A percentile compares a stretch with the other conserved stretches of the same genome.
Conservation (phyloP, 768 basidiomycete species). For the Dentipellis fragilis region DNA sequence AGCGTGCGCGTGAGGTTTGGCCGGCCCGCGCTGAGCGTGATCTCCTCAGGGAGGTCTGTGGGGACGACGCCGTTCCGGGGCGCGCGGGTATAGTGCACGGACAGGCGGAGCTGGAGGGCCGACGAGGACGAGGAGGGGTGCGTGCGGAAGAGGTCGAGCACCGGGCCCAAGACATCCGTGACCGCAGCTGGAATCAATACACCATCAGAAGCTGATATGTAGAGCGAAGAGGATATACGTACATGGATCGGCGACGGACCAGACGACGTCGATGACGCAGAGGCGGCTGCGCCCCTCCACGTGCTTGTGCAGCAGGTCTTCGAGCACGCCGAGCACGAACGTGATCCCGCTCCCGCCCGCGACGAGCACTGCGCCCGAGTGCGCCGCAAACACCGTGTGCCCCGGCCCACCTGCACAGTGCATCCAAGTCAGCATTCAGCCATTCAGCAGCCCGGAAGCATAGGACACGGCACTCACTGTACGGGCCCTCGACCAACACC, state of each 20-base stretch:
- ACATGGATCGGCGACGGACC: slow-evolving; percentile 39
- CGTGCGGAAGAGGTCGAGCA: neutral
- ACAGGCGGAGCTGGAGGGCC: neutral
- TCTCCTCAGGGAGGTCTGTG: slow-evolving; percentile 15
- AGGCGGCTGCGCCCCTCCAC: slow-evolving; percentile 25
- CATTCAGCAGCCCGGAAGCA: neutral
- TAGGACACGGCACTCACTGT: slow-evolving; percentile 22
- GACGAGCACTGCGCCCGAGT: slow-evolving; percentile 43
- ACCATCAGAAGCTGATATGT: neutral
- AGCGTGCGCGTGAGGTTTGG: slow-evolving; percentile 17
- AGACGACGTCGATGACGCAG: slow-evolving; percentile 42
- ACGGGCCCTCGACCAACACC: slow-evolving; percentile 46
- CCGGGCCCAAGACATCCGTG: neutral
- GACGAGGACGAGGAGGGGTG: neutral
- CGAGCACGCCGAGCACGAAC: slow-evolving; percentile 39
- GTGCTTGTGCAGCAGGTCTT: slow-evolving; percentile 37
- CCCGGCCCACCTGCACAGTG: slow-evolving; percentile 28
- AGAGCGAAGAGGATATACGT: slow-evolving; percentile 9
- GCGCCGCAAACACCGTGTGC: slow-evolving; percentile 36
- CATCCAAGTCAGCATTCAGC: slow-evolving; percentile 1
- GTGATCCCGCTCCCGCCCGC: slow-evolving; percentile 58
- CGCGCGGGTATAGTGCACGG: neutral
- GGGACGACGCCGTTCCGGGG: neutral
- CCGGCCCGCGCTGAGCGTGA: slow-evolving; percentile 20
- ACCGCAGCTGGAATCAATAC: neutral